Base-by-base conservation (phyloP, 805 yeast genomes). In the Ogataea nonfermentans region DNA sequence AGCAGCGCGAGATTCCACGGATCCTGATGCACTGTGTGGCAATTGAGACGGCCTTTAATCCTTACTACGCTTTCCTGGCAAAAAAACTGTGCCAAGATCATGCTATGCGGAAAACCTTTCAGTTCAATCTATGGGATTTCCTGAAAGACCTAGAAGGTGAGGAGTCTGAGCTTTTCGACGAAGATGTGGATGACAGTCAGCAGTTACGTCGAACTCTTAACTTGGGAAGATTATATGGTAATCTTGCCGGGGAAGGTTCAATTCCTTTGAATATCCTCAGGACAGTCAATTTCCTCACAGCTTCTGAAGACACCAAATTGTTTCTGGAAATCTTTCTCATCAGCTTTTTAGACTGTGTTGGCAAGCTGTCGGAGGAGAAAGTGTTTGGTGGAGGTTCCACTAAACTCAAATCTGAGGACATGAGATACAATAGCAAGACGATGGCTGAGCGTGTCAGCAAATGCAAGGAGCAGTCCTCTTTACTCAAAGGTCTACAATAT, bases 111-210 rank as follows among this genome's bases (percentile, higher is more conserved):
- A 89, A 90, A 61, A 78, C 95, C 0, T 83, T 93, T 52, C 97
- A 91, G 57, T 89, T 93, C 58, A 69, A 79, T 52, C 69, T 93
- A 28, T 93, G 98, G 98, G 96, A 93, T 60, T 71, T 79, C 30
- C 53, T 90, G 12, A 79, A 79, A 49, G 86, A 80, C 24, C 66
- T 87, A 30, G 95, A 86, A 47, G 72, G 69, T 2, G 70, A 66
- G 6, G 51, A 48, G 5, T 24, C 52, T 3, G 50, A 52, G 16
- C 42, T 47, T 7, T 37, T 52, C 23, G 42, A 32, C 7, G 67
- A 63, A 24, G 70, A 66, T n/a, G 76, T 72, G 2, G 76, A 73
- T 4, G 90, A 80, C 23, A 81, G 77, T 30, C 52, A 68, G 6
- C 74, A 76, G 49, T 58, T 85, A 24, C 76, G 74, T 49, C 76